Conservation (phyloP, 1,284 basidiomycete species). For the Pyrrhoderma noxium region DNA sequence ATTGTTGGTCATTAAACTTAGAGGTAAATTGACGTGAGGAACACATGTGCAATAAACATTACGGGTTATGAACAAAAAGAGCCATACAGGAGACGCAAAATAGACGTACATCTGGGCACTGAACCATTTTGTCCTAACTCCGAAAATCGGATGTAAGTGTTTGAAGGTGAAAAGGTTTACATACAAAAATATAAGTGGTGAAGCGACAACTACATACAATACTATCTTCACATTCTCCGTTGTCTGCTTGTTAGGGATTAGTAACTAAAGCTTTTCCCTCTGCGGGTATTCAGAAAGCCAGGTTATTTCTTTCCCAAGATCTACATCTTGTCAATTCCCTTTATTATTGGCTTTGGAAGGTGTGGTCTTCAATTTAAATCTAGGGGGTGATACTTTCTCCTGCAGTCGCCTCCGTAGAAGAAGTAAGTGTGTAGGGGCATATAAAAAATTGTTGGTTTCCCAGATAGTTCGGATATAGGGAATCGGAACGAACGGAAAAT, state of each 20-base stretch:
- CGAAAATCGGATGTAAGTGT: conserved; percentile 1
- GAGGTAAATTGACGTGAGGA: too few relatives aligned
- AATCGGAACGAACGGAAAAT: conserved; percentile 54
- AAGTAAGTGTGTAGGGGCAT: conserved; percentile 50
- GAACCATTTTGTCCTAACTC: conserved; percentile 69
- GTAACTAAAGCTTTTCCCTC: conserved; percentile 28
- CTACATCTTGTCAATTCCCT: conserved; percentile 33
- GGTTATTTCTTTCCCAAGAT: conserved; percentile 34
- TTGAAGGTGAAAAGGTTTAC: conserved; percentile 27
- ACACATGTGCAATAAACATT: too few relatives aligned
- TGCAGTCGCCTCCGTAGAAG: conserved; percentile 35
- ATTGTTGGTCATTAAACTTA: too few relatives aligned
- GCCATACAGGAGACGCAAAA: conserved; percentile 63
- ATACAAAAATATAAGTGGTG: conserved; percentile 57
- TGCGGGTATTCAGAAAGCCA: conserved; percentile 36
- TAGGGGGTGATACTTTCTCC: conserved; percentile 28
- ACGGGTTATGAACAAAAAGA: too few relatives aligned
- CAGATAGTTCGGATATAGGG: conserved; percentile 40
- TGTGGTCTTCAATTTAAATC: conserved; percentile 27
- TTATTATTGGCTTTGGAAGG: conserved; percentile 32
- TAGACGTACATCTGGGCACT: conserved; percentile 76
- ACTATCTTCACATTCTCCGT: conserved; percentile 39
- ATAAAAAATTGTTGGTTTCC: conserved; percentile 35
- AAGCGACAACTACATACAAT: conserved; percentile 86
- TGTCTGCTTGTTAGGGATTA: conserved; percentile 27